phyloP scores from a whole-genome alignment of 441 rosid genomes.

The Mallotus repandus region DNA sequence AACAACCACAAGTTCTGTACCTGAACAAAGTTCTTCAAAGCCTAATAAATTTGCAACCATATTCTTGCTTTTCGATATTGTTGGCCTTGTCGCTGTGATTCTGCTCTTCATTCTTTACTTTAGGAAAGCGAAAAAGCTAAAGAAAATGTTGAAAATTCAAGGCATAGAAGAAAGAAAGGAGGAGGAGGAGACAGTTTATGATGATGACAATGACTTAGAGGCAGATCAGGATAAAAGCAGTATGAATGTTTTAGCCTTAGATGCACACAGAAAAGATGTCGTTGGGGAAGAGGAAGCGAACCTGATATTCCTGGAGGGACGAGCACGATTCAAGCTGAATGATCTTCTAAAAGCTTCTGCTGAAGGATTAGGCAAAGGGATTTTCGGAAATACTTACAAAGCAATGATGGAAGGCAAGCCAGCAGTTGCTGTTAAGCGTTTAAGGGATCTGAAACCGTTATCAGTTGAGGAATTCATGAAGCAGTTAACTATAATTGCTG shows the following conservation, averaged over 20 bases:
- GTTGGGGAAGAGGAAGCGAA: conserved; percentile 28
- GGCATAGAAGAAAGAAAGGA: not conserved
- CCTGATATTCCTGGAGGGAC: conserved; percentile 35
- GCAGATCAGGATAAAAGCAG: not conserved
- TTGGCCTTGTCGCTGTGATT: conserved; percentile 37
- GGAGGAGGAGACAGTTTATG: not conserved
- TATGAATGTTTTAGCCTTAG: not conserved
- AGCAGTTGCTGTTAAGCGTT: conserved; percentile 42
- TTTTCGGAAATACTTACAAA: conserved; percentile 45
- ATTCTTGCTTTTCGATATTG: conserved; percentile 27
- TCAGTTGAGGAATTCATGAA: conserved; percentile 39
- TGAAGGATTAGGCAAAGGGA: conserved; percentile 49
- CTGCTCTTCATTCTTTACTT: conserved; percentile 38
- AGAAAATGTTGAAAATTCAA: conserved; percentile 18
- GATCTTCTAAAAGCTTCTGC: conserved; percentile 52
- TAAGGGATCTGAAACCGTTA: conserved; percentile 48
- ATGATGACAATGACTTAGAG: not conserved
- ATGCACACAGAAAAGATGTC: not conserved
- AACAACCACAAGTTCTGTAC: not conserved
- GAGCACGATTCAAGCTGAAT: conserved; percentile 29
- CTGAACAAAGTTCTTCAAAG: conserved; percentile 12
- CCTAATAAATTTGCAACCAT: not conserved
- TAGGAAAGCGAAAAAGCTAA: conserved; percentile 30
- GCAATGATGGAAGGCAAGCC: conserved; percentile 34
- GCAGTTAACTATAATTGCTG: conserved; percentile 31